phyloP scores from a whole-genome alignment of 2,329 filamentous ascomycete species.

The Phyllachora maydis region DNA sequence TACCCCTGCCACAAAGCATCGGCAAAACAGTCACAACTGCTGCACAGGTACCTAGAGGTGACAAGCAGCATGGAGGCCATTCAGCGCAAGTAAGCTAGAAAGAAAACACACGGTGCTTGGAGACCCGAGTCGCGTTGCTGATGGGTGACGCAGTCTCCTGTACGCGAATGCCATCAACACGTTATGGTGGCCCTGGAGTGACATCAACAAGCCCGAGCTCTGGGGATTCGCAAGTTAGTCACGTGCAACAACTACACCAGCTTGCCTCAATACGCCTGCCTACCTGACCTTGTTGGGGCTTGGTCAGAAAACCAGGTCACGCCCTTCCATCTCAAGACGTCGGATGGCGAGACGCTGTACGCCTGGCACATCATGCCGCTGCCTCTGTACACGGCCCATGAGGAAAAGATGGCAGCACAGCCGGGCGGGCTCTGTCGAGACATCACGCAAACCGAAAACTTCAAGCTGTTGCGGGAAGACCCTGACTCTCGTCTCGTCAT shows the following conservation, averaged over 20 bases:
- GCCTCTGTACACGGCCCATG: slow-evolving; percentile 53
- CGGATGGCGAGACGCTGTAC: slow-evolving; percentile 60
- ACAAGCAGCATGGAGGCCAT: too few species aligned
- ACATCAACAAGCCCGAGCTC: slow-evolving; percentile 55
- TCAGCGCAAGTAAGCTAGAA: too few species aligned
- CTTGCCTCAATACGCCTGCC: slow-evolving; percentile 1
- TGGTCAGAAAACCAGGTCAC: slow-evolving; percentile 62
- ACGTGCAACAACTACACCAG: too few species aligned
- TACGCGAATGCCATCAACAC: slow-evolving; percentile 71
- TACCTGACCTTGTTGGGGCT: neutral
- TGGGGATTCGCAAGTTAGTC: slow-evolving; percentile 72
- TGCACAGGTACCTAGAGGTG: too few species aligned
- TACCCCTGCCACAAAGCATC: too few species aligned
- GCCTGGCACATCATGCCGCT: slow-evolving; percentile 83
- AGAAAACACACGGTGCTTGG: too few species aligned
- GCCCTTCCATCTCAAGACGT: slow-evolving; percentile 57
- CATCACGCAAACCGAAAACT: slow-evolving; percentile 34
- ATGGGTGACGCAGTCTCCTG: slow-evolving; percentile 58
- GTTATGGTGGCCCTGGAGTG: slow-evolving; percentile 35
- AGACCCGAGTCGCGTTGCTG: too few species aligned
- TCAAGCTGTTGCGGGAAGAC: slow-evolving; percentile 40
- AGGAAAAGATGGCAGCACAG: slow-evolving; percentile 35
- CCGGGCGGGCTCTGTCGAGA: slow-evolving; percentile 26
- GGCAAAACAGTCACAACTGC: too few species aligned
- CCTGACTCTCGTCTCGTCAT: slow-evolving; percentile 42